Percentiles rank a stretch among this genome's conserved stretches.
phyloP scores from a whole-genome alignment of 345 rosid genomes.

The Hypericum androsaemum region DNA sequence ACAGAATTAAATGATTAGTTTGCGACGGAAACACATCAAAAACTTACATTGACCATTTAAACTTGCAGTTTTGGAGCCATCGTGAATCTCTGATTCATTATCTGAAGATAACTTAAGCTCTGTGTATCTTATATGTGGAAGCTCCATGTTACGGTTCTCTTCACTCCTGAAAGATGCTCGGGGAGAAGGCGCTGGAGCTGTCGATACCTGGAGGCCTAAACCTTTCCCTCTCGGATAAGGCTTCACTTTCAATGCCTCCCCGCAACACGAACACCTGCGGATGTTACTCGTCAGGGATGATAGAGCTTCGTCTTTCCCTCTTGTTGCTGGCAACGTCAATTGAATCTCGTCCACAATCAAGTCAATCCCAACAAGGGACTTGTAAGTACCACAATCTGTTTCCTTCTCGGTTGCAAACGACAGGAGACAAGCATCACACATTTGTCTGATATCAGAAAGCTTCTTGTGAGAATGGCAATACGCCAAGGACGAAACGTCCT shows the following conservation, averaged over 20 bases:
- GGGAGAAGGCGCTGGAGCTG: conserved; percentile 72
- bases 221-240: conserved; percentile 19
- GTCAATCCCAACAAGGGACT: conserved; percentile 70
- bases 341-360: conserved; percentile 49
- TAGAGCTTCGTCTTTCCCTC: conserved; percentile 27
- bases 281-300: conserved; percentile 16
- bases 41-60: conserved; percentile 26
- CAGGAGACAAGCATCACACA: conserved; percentile 91
- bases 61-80: conserved; percentile 13
- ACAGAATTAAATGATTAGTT: too few species aligned
- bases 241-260: conserved; percentile 46
- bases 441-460: conserved; percentile 60
- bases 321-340: conserved; percentile 20
- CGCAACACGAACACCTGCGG: conserved; percentile 56
- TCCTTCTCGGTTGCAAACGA: conserved; percentile 76
- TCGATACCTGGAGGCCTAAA: conserved; percentile 15
- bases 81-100: conserved; percentile 25
- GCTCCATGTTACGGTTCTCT: conserved; percentile 19
- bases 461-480: conserved; percentile 78
- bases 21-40: not conserved
- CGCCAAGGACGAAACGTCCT: conserved; percentile 63
- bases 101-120: conserved; percentile 33
- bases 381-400: conserved; percentile 62
- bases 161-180: conserved; percentile 28
- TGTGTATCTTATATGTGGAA: conserved; percentile 25